These are phyloP conservation scores for Trematosphaeria pertusa DNA, from an alignment of 2,329 filamentous ascomycete species.

Conservation along the genomic window DNA sequence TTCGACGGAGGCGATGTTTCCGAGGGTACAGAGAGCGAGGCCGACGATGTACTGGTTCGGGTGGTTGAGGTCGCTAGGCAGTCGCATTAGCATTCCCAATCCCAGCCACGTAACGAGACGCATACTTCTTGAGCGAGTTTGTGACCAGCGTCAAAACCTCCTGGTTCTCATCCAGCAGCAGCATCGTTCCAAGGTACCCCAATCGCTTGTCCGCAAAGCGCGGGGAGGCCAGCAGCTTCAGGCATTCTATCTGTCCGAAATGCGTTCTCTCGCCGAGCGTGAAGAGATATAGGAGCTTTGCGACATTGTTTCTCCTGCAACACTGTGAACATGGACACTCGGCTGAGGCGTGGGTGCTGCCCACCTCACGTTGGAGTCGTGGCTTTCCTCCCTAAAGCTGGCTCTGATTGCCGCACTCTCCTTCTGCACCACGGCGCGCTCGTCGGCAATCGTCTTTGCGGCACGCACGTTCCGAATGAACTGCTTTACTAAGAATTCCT, in stretches of 20 bases:
- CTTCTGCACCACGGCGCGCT: slow-evolving; percentile 97
- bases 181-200: slow-evolving; percentile 94
- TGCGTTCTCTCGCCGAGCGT: slow-evolving; percentile 96
- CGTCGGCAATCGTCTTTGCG: slow-evolving; percentile 98
- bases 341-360: slow-evolving; percentile 20
- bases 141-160: slow-evolving; percentile 97
- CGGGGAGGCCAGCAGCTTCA: slow-evolving; percentile 95
- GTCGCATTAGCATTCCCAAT: slow-evolving; percentile 19
- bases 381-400: slow-evolving; percentile 96
- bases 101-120: neutral
- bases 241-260: slow-evolving; percentile 98
- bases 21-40: slow-evolving; percentile 91
- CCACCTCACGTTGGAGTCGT: slow-evolving; percentile 88
- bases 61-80: slow-evolving; percentile 84
- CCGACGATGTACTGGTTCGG: slow-evolving; percentile 99
- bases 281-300: slow-evolving; percentile 97
- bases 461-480: slow-evolving; percentile 99
- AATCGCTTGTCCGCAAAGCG: slow-evolving; percentile 97
- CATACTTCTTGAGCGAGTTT: slow-evolving; percentile 95
- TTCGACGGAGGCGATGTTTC: slow-evolving; percentile 96
- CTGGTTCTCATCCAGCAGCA: slow-evolving; percentile 96
- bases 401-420: slow-evolving; percentile 97
- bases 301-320: slow-evolving; percentile 93
- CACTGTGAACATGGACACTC: slow-evolving; percentile 27
- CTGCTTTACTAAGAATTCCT: slow-evolving; percentile 79